Percentiles rank a stretch among this genome's conserved stretches.
These are phyloP conservation scores for Aspergillus calidoustus DNA, from an alignment of 2,329 filamentous ascomycete genomes.

Conservation along the genomic window DNA sequence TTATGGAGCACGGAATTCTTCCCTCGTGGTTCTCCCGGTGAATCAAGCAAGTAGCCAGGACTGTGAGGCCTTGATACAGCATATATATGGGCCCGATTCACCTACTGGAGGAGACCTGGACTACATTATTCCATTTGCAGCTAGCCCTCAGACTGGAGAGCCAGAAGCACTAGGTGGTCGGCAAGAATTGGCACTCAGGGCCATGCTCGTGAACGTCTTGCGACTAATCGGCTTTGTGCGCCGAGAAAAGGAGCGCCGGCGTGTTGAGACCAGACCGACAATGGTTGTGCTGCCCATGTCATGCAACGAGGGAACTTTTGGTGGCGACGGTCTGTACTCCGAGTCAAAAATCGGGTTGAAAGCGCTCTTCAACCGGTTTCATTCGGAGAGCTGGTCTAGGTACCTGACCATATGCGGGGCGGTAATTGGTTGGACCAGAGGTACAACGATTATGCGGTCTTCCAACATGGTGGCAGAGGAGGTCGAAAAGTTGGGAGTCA, in stretches of 20 bases:
- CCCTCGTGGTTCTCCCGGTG: constrained; percentile 45
- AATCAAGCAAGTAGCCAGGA: constrained; percentile 50
- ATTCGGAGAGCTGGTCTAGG: constrained; percentile 25
- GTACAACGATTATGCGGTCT: constrained; percentile 49
- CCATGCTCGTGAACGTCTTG: constrained; percentile 44
- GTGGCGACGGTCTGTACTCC: constrained; percentile 50
- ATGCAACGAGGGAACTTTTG: constrained; percentile 51
- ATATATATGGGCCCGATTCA: constrained; percentile 40
- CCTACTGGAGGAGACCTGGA: constrained; percentile 42
- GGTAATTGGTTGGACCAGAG: constrained; percentile 53
- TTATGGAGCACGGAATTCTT: constrained; percentile 39
- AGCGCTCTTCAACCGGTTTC: constrained; percentile 24
- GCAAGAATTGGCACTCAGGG: constrained; percentile 24
- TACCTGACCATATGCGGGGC: constrained; percentile 48
- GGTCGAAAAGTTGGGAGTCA: constrained; percentile 42
- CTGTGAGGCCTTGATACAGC: constrained; percentile 39
- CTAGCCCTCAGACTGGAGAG: constrained; percentile 43
- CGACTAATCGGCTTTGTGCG: constrained; percentile 43
- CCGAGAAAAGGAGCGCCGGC: constrained; percentile 21
- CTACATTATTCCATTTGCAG: constrained; percentile 50
- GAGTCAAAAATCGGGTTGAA: constrained; percentile 50
- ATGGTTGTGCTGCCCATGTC: constrained; percentile 50
- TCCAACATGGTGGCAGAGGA: constrained; percentile 48
- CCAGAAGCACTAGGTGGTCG: constrained; percentile 38
- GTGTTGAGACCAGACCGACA: constrained; percentile 38